Evolutionary conservation across 306 rosid species (phyloP).

Genomic region (Aeschynomene evenia): DNA sequence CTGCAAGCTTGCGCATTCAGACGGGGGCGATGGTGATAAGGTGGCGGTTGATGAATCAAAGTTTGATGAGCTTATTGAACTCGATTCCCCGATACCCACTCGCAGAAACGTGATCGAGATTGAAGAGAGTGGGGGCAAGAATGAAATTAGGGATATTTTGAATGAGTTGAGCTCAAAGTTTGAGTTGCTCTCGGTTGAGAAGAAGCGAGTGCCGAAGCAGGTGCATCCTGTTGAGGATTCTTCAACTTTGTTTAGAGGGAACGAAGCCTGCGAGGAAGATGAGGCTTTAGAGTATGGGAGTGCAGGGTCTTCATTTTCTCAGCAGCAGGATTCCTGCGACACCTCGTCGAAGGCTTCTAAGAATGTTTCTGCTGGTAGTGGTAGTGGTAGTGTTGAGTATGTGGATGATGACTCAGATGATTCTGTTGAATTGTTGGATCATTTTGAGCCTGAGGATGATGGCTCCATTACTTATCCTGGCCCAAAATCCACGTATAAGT

Average conservation of each 20-base stretch:
- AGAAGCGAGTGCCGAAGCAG: constrained; percentile 37
- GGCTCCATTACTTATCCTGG: constrained; percentile 55
- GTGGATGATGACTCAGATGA: constrained; percentile 34
- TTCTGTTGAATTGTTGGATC: constrained; percentile 41
- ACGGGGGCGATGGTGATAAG: constrained; percentile 23
- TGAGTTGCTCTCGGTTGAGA: constrained; percentile 67
- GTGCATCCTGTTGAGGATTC: constrained; percentile 18
- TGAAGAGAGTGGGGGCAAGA: constrained; percentile 42
- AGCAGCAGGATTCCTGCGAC: constrained; percentile 30
- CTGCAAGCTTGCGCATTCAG: constrained; percentile 56
- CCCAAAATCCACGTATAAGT: constrained; percentile 52
- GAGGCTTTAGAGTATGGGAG: constrained; percentile 44
- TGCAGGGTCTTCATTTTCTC: constrained; percentile 61
- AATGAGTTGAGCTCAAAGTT: constrained; percentile 69
- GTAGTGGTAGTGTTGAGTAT: constrained; percentile 7
- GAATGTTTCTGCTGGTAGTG: neutral
- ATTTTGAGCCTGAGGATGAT: constrained; percentile 39
- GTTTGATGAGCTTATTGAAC: constrained; percentile 42
- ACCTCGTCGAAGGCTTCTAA: constrained; percentile 33
- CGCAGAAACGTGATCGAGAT: constrained; percentile 8
- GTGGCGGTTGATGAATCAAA: constrained; percentile 35
- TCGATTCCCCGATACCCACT: constrained; percentile 52
- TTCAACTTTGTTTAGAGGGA: constrained; percentile 5
- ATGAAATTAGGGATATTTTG: constrained; percentile 79
- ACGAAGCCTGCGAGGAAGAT: constrained; percentile 30